Base-by-base conservation (phyloP, 805 yeast species). In the Suhomyces sp. region DNA sequence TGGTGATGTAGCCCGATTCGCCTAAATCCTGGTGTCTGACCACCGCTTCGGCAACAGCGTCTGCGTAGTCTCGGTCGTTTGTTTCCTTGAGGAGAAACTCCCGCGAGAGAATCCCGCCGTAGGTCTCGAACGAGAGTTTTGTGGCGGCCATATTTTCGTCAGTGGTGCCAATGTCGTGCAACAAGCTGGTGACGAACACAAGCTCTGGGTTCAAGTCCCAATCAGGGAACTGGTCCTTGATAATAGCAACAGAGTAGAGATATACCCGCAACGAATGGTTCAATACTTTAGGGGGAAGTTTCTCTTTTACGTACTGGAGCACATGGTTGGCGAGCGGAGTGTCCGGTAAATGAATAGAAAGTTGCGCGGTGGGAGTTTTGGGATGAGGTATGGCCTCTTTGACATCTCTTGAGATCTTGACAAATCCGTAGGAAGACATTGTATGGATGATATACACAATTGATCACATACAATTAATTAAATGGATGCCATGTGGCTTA, bases 161-260 rank as follows among this genome's bases (percentile, higher is more conserved):
- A n/a, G 72, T 69, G 51, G 73, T 68, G 5, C 66, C 74, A 48
- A 69, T 69, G 54, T 69, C 74, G 55, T 69, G 74, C 47, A 69
- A 60, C 53, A 69, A 62, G 40, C 69, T 51, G 17, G 74, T 67
- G n/a, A 60, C 62, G 48, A 62, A 68, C 19, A 69, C 48, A 10
- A 67, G 68, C 38, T 66, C 72, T 7, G 33, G 48, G 46, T 66
- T 69, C 40, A 69, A 58, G 44, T 65, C 63, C 72, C 72, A 69
- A 6, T 60, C 56, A 4, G 70, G 66, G 51, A 69, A 69, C 46
- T 69, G 71, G 52, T 69, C 73, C 46, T 63, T 58, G 36, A 69
- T 63, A 19, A 69, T 63, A 12, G 71, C 70, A 17, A 59, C 50
- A 47, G 67, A 59, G 53, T 69, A 69, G 36, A 62, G 61, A 50